Percentiles rank a stretch among this genome's conserved stretches.
phyloP scores from a whole-genome alignment of 176 grass and related monocot species.

The Oryza punctata region DNA sequence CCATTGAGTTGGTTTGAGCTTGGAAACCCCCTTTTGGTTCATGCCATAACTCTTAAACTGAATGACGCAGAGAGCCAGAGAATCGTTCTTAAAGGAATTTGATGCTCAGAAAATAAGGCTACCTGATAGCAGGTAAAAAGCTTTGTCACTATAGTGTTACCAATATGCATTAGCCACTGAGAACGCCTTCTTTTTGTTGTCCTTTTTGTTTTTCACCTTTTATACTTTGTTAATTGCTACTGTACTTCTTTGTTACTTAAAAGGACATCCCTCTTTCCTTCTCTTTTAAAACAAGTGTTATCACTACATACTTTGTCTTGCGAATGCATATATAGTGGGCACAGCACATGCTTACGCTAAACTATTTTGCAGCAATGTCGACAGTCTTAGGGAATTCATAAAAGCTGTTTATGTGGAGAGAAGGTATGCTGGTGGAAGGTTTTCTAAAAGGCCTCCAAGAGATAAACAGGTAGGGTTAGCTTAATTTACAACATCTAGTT shows the following conservation, averaged over 20 bases:
- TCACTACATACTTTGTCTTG: neutral
- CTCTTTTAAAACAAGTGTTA: neutral
- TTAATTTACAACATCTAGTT: neutral
- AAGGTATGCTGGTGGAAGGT: slow-evolving; percentile 54
- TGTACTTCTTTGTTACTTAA: neutral
- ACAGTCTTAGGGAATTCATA: slow-evolving; percentile 84
- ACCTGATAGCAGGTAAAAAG: slow-evolving; percentile 71
- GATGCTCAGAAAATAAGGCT: slow-evolving; percentile 60
- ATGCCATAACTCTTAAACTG: slow-evolving; percentile 25
- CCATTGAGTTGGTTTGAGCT: neutral
- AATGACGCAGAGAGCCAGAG: slow-evolving; percentile 67
- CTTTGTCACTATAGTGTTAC: neutral
- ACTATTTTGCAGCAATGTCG: slow-evolving; percentile 53
- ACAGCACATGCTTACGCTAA: neutral
- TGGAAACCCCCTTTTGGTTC: slow-evolving; percentile 18
- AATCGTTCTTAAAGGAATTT: slow-evolving; percentile 73
- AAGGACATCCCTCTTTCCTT: neutral
- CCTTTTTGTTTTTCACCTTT: neutral
- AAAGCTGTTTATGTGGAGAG: slow-evolving; percentile 87
- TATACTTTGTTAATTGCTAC: neutral
- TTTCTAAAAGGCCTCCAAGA: slow-evolving; percentile 88
- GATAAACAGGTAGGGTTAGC: slow-evolving; percentile 60
- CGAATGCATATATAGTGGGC: neutral
- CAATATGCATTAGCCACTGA: neutral
- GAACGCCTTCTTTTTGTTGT: neutral